These are phyloP conservation scores for Pythium myriotylum DNA, from an alignment of 352 stramenopile genomes.

Conservation along the genomic window DNA sequence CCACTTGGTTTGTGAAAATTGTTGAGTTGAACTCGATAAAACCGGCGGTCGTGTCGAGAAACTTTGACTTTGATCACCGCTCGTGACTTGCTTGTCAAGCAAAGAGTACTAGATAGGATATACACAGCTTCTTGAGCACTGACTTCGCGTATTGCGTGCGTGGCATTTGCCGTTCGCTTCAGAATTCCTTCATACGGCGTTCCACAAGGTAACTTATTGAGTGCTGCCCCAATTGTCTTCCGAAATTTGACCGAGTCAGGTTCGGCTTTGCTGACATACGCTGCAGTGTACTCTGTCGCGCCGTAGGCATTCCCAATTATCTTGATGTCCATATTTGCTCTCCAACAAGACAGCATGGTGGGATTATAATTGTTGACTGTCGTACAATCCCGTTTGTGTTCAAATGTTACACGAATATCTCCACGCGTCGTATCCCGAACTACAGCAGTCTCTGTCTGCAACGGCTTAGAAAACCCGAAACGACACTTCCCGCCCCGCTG, in stretches of 20 bases:
- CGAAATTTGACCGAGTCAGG: constrained; percentile 26
- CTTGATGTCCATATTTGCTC: constrained; percentile 36
- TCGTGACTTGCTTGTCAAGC: constrained; percentile 10
- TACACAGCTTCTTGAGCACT: constrained; percentile 18
- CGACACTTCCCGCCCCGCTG: constrained; percentile 8
- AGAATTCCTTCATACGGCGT: background rate
- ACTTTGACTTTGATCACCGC: background rate
- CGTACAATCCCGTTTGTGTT: constrained; percentile 4
- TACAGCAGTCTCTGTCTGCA: background rate
- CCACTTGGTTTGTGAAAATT: too few species aligned
- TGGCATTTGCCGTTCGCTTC: background rate
- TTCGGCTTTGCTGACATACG: constrained; percentile 35
- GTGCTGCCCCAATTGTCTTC: constrained; percentile 5
- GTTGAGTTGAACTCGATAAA: too few species aligned
- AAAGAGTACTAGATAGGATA: constrained; percentile 12
- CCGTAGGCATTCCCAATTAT: constrained; percentile 34
- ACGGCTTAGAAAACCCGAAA: constrained; percentile 3
- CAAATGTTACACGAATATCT: background rate
- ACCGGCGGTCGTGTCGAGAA: background rate
- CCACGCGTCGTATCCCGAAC: background rate
- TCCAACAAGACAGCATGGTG: constrained; percentile 6
- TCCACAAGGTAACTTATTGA: background rate
- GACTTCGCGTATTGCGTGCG: constrained; percentile 2
- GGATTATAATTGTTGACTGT: constrained; percentile 16
- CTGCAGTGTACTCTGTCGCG: constrained; percentile 29